A percentile compares a stretch with the other conserved stretches of the same genome.
Conservation (phyloP, 2,329 filamentous ascomycete species). For the Botrytis sinoallii region DNA sequence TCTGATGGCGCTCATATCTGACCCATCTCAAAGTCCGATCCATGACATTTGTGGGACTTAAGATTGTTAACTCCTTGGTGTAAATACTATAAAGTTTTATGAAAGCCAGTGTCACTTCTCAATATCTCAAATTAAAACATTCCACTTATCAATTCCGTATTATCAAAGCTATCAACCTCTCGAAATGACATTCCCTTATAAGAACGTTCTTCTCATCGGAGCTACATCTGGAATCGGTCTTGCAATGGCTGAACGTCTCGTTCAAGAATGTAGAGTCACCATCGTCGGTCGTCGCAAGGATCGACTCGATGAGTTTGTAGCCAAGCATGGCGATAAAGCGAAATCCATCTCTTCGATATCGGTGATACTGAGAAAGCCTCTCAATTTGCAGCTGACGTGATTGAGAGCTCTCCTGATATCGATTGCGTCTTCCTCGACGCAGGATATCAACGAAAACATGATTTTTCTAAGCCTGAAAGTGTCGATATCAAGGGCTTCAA, state of each 20-base stretch:
- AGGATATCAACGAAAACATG: constrained; percentile 33
- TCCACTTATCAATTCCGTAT: not conserved
- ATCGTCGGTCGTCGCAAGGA: constrained; percentile 52
- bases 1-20: not conserved
- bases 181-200: constrained; percentile 53
- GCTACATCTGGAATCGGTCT: constrained; percentile 54
- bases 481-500: constrained; percentile 14
- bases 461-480: constrained; percentile 27
- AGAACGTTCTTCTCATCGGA: constrained; percentile 53
- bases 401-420: constrained; percentile 22
- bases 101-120: not conserved
- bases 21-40: not conserved
- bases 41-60: not conserved
- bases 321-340: constrained; percentile 19
- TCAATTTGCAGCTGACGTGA: constrained; percentile 6
- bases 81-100: not conserved
- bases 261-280: constrained; percentile 49
- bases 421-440: constrained; percentile 38
- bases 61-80: not conserved
- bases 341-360: constrained; percentile 11
- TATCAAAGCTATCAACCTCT: not conserved
- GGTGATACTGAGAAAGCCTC: constrained; percentile 9
- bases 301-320: constrained; percentile 41
- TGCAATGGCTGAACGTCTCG: constrained; percentile 44
- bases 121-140: not conserved